phyloP scores from a whole-genome alignment of 768 basidiomycete genomes.

The Dacryopinax primogenitus region DNA sequence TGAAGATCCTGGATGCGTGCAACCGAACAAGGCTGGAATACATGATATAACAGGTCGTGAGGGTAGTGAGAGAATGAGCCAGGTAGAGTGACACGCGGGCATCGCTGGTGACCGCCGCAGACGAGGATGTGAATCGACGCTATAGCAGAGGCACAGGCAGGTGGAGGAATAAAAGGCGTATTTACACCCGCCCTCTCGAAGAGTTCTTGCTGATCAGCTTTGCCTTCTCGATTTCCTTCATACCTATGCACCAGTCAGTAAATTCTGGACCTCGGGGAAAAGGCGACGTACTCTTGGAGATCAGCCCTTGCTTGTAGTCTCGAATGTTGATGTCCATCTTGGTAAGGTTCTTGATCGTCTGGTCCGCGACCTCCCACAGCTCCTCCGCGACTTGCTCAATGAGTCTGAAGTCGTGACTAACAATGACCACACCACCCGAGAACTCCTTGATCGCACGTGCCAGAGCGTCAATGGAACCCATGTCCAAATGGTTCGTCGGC shows the following conservation, averaged over 20 bases:
- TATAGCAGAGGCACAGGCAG: too few species aligned
- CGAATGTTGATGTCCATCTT: constrained; percentile 77
- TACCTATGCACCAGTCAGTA: constrained; percentile 36
- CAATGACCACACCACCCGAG: constrained; percentile 96
- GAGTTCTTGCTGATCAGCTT: constrained; percentile 82
- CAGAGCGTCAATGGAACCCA: constrained; percentile 94
- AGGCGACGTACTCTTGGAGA: constrained; percentile 54
- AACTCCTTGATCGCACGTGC: constrained; percentile 93
- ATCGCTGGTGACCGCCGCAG: too few species aligned
- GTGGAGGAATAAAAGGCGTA: neutral
- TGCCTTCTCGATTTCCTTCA: constrained; percentile 80
- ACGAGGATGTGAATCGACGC: too few species aligned
- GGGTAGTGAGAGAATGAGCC: neutral
- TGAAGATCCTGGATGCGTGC: neutral
- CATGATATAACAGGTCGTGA: constrained; percentile 10
- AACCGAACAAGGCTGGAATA: neutral
- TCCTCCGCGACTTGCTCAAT: constrained; percentile 98
- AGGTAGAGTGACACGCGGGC: neutral
- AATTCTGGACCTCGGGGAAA: constrained; percentile 11
- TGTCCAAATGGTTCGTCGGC: constrained; percentile 95
- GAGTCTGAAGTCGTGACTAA: constrained; percentile 98
- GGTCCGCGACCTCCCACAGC: constrained; percentile 95
- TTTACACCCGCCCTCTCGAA: constrained; percentile 24
- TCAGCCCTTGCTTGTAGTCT: constrained; percentile 82
- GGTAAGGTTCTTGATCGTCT: constrained; percentile 83